Base-by-base conservation (phyloP, 345 rosid genomes). In the Stellera chamaejasme region DNA sequence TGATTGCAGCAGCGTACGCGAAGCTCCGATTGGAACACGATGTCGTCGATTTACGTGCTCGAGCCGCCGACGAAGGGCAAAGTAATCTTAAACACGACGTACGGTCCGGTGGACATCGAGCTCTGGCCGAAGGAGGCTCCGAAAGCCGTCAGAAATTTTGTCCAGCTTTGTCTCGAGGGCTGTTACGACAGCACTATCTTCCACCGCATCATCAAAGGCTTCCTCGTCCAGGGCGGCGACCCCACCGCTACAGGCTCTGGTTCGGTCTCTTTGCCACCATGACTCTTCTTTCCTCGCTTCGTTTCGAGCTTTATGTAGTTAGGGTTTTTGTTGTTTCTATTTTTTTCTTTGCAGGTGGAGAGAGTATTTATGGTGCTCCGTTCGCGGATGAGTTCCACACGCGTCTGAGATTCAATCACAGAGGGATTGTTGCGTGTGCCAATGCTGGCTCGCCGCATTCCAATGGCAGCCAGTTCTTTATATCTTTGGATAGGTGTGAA, bases 31-130 rank as follows among this genome's bases (percentile, higher is more conserved):
- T 14, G 27, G 32, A 44, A 42, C 61, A 57, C 44, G 67, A 93
- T 93, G 97, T 89, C 97, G 73, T 62, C 97, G 60, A 47, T 87
- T 2, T 93, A 89, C 78, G 94, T 93, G 55, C 69, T 87, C 61
- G 99, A 87, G 63, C 97, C 96, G 16, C 96, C 96, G 65, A 93
- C 97, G 28, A 93, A 89, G 56, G 99, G 99, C 26, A 89, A 93
- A 61, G 91, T 89, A 48, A 61, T 89, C 48, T 75, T 93, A 46
- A 71, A 79, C 66, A 93, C 97, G 52, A 81, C 91, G 36, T 75
- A 86, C 66, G 97, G 99, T 0, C 97, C 96, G 0, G 58, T 93
- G 7, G 96, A 89, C 75, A 66, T 93, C 75, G 95, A 93, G 81
- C 80, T 93, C 10, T 93, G 96, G 99, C 96, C 99, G 1, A 89